Conservation (phyloP, 441 rosid genomes). For the Erodium trifolium region DNA sequence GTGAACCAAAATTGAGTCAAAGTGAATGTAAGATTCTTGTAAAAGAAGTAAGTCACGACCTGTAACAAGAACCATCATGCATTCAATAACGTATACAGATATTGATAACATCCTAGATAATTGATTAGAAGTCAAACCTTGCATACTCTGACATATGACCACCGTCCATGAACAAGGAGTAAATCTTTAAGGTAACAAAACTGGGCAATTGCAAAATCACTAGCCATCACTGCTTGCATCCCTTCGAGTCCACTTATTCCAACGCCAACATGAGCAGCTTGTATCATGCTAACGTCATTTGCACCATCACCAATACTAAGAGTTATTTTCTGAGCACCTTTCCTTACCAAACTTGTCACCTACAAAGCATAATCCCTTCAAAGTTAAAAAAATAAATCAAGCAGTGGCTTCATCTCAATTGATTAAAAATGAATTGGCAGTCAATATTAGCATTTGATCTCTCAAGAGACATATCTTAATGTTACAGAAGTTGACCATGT, state of each 20-base stretch:
- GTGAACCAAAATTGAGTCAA: too few species aligned
- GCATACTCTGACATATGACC: constrained; percentile 98
- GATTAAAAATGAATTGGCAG: neutral
- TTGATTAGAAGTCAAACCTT: constrained; percentile 42
- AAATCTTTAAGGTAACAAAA: constrained; percentile 68
- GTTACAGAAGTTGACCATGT: neutral
- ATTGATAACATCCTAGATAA: too few species aligned
- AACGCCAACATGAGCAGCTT: constrained; percentile 91
- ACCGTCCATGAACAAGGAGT: constrained; percentile 85
- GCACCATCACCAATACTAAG: constrained; percentile 99
- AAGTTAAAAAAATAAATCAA: constrained; percentile 10
- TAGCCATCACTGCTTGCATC: constrained; percentile 83
- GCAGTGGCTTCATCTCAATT: neutral
- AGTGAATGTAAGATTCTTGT: too few species aligned
- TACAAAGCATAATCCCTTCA: constrained; percentile 22
- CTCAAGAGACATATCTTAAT: too few species aligned
- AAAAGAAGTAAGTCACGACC: too few species aligned
- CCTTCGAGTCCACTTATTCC: constrained; percentile 93
- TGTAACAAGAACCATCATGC: too few species aligned
- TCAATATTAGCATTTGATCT: too few species aligned
- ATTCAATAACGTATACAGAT: too few species aligned
- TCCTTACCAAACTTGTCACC: constrained; percentile 94
- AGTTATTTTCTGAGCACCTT: constrained; percentile 95
- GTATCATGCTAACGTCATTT: constrained; percentile 94
- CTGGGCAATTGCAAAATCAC: constrained; percentile 89